Base-by-base conservation (phyloP, 1,284 basidiomycete species). In the Phylloboletellus chloephorus region DNA sequence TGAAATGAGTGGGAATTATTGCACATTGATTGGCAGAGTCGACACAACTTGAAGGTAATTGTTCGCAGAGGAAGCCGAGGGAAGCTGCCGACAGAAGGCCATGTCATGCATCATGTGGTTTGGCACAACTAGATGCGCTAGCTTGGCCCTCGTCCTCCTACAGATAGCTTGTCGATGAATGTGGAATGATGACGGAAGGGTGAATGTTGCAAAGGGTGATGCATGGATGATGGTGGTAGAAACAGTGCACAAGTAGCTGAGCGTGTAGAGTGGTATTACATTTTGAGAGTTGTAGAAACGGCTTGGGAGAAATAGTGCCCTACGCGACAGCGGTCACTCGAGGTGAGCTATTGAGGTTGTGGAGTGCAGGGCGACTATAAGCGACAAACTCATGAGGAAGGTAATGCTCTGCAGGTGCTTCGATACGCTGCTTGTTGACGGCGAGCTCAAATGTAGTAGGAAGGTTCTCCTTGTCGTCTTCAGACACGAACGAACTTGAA, bases 401-500 rank as follows among this genome's bases (percentile, higher is more conserved):
- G 60, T 73, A 85, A 57, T 88, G 82, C 44, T 87, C 84, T 30
- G 82, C 77, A 17, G 78, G 66, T 39, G 71, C 68, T 54, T 83
- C 83, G 45, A 75, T 66, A 44, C 73, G 73, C 50, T 76, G 76
- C 64, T 88, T 86, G 64, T 78, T 82, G 52, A 84, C 58, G 39
- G 77, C 68, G 43, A 80, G 75, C 66, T 86, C 83, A 53, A 83
- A 84, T 32, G 72, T 68, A 23, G 75, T 69, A 12, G 78, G 73
- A 46, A 79, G 63, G 53, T 89, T 89, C 67, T 89, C 86, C 72
- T 89, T 88, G 65, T 88, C 81, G 44, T 76, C 73, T 47, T 81
- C 78, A 12, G 77, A 72, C 56, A 74, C 61, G 47, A 69, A 65
- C 39, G 67, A 63, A 37, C 68, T 65, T 34, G 77, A 69, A 64